A percentile compares a stretch with the other conserved stretches of the same genome.
These are phyloP conservation scores for Cucumis melo DNA, from an alignment of 306 rosid species.

Conservation along the genomic window DNA sequence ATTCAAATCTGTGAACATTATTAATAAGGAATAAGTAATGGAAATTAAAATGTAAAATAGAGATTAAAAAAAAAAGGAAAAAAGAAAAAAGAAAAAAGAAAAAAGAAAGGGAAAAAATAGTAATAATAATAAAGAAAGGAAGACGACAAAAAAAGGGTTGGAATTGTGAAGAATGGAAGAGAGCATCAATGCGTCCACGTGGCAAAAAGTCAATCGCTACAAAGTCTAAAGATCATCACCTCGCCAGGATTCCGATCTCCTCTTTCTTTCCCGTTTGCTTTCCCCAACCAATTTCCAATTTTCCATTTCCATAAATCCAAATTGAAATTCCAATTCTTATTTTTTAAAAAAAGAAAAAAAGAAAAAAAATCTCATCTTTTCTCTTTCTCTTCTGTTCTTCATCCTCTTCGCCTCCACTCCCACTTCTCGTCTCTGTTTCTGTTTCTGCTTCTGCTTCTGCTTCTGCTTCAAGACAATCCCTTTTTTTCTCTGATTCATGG, in stretches of 20 bases:
- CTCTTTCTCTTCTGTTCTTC: not conserved
- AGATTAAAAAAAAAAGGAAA: no score
- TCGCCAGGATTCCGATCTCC: constrained; percentile 2
- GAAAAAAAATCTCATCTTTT: not conserved
- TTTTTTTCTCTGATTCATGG: constrained; percentile 6
- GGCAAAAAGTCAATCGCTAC: constrained; percentile 3
- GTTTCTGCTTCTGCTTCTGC: not conserved
- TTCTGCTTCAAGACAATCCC: not conserved
- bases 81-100: not conserved
- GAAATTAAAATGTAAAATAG: no score
- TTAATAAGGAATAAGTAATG: not conserved
- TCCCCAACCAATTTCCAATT: not conserved
- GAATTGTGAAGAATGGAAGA: not conserved
- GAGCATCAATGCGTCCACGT: constrained; percentile 7
- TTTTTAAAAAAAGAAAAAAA: no score
- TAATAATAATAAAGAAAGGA: not conserved
- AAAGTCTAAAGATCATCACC: not conserved
- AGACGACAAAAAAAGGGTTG: not conserved
- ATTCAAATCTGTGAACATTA: no score
- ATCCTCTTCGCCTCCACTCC: not conserved
- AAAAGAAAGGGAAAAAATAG: not conserved
- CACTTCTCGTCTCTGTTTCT: not conserved
- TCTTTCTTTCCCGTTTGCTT: not conserved
- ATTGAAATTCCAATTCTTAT: not conserved
- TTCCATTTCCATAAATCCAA: not conserved